phyloP scores from a whole-genome alignment of 352 stramenopile species.

The Pythium coloratum region DNA sequence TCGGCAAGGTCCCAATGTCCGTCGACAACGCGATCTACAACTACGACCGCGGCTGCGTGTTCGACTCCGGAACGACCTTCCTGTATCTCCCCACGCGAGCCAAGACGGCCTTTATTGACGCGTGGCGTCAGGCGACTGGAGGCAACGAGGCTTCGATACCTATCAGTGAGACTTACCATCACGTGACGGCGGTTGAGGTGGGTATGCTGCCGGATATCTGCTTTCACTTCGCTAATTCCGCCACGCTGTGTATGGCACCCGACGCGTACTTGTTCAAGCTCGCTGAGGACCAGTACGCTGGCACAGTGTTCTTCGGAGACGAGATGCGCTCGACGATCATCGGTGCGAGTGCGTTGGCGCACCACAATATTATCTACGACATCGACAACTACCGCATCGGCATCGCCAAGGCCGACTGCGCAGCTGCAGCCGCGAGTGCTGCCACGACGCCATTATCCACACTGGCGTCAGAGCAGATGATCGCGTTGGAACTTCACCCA shows the following conservation, averaged over 20 bases:
- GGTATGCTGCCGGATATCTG: slow-evolving; percentile 51
- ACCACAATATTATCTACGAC: slow-evolving; percentile 83
- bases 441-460: background rate
- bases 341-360: slow-evolving; percentile 58
- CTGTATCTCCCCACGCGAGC: slow-evolving; percentile 58
- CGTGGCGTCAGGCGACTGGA: slow-evolving; percentile 50
- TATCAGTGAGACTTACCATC: slow-evolving; percentile 49
- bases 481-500: slow-evolving; percentile 55
- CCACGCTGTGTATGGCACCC: slow-evolving; percentile 50
- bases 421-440: slow-evolving; percentile 18
- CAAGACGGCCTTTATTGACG: slow-evolving; percentile 38
- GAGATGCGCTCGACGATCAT: slow-evolving; percentile 70
- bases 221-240: slow-evolving; percentile 69
- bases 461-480: slow-evolving; percentile 21
- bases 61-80: slow-evolving; percentile 82
- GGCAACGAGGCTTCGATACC: slow-evolving; percentile 41
- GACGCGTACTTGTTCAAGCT: slow-evolving; percentile 55
- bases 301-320: slow-evolving; percentile 71
- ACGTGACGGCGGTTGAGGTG: slow-evolving; percentile 27
- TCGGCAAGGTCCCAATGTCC: slow-evolving; percentile 39
- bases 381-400: slow-evolving; percentile 69
- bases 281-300: slow-evolving; percentile 39
- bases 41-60: slow-evolving; percentile 61
- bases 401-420: slow-evolving; percentile 57
- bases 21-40: slow-evolving; percentile 54